These are phyloP conservation scores for Verruconis gallopava DNA, from an alignment of 2,329 filamentous ascomycete genomes.

Conservation along the genomic window DNA sequence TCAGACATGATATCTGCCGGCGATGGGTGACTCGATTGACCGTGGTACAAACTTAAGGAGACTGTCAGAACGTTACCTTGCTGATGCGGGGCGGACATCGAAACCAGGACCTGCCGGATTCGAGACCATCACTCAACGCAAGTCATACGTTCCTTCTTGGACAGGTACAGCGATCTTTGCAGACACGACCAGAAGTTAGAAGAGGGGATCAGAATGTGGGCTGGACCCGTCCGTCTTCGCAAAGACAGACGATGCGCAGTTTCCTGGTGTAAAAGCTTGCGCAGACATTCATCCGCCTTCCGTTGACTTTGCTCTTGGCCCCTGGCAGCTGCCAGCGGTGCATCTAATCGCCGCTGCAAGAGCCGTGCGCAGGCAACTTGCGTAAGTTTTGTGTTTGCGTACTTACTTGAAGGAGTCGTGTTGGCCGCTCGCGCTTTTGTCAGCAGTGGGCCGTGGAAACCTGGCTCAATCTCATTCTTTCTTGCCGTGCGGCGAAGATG, in stretches of 20 bases:
- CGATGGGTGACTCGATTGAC: background rate
- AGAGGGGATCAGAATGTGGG: background rate
- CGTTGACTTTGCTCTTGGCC: background rate
- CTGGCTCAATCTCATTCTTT: background rate
- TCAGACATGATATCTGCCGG: background rate
- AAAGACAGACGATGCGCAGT: background rate
- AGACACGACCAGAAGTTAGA: background rate
- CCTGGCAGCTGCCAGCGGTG: background rate
- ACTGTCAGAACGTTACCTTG: background rate
- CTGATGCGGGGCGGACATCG: background rate
- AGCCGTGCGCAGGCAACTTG: background rate
- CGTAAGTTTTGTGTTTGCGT: conserved; percentile 1
- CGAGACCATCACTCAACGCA: background rate
- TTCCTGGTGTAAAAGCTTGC: background rate
- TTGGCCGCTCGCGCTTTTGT: background rate
- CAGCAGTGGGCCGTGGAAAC: background rate
- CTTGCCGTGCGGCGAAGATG: background rate
- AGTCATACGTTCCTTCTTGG: background rate
- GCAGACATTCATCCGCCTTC: background rate
- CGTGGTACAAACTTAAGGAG: background rate
- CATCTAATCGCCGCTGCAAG: background rate
- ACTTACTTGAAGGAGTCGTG: background rate
- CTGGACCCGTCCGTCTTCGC: background rate
- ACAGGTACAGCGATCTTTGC: background rate
- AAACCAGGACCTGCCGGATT: background rate